Evolutionary conservation across 108 stramenopile species (phyloP), one percentile per base, ranked within the genome.

Genomic region (Pseudonitzschia multiseries): DNA sequence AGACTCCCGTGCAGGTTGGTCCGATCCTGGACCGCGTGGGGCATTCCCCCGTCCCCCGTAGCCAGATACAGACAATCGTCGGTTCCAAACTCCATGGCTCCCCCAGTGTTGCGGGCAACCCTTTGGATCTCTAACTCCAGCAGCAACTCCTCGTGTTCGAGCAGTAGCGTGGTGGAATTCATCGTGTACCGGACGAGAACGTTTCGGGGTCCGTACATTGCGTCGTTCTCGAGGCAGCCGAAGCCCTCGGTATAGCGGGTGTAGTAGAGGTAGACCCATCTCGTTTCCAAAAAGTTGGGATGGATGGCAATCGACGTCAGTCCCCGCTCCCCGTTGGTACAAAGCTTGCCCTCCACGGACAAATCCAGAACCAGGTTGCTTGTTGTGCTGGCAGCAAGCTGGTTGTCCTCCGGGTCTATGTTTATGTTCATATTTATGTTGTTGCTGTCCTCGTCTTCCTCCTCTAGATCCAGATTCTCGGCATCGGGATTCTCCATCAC

Each of bases 261-360:
- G 56, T 81, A 75, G 67, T 57, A 81, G 0, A 78, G 4, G 32
- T 81, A 76, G 6, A 73, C 57, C 50, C 65, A 77, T n/a, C 44
- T 48, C 6, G 63, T 73, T 4, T 42, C n/a, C 24, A 64, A 76
- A 40, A 62, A 62, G 33, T 77, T 33, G 33, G 80, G 80, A 72
- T 76, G 72, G 12, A 48, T 56, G 9, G n/a, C 36, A 42, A 81
- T 59, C 13, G 44, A 43, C 21, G 51, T 40, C n/a, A 81, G n/a
- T 41, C 80, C 80, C 15, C 80, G 80, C 62, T 74, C 76, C 1
- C 80, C 76, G 32, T 76, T 71, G 70, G 10, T 50, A 44, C 80
- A 81, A 27, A 81, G 48, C 20, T 20, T 22, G 40, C 41, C 46
- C n/a, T 48, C 28, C 10, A 10, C 44, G 6, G 46, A 50, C 24